phyloP scores from a whole-genome alignment of 768 basidiomycete species.

The Tephrocybe sp. region DNA sequence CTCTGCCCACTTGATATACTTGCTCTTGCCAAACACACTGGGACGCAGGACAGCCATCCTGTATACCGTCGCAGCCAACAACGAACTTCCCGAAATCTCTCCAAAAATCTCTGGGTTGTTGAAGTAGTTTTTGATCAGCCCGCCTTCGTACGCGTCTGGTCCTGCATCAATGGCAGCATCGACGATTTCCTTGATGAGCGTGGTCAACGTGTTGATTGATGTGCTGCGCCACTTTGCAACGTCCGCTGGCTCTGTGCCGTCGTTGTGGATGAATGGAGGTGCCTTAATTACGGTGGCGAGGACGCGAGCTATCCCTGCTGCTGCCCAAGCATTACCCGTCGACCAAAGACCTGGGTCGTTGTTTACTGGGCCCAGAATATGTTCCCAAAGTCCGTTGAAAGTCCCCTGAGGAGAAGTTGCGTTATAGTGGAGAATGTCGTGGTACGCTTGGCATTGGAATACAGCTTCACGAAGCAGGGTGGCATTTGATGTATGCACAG shows the following conservation, averaged over 20 bases:
- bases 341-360: conserved; percentile 43
- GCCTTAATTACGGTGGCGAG: conserved; percentile 46
- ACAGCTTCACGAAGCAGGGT: conserved; percentile 41
- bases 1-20: conserved; percentile 38
- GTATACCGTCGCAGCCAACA: conserved; percentile 22
- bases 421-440: conserved; percentile 34
- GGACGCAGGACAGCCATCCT: conserved; percentile 35
- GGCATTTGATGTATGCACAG: conserved; percentile 30
- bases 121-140: conserved; percentile 19
- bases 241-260: not conserved
- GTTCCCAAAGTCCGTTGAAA: conserved; percentile 20
- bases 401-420: conserved; percentile 14
- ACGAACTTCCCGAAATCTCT: conserved; percentile 21
- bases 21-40: conserved; percentile 19
- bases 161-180: conserved; percentile 19
- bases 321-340: conserved; percentile 71
- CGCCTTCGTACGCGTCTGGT: conserved; percentile 8
- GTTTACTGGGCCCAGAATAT: conserved; percentile 38
- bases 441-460: conserved; percentile 48
- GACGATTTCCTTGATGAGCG: conserved; percentile 25
- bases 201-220: conserved; percentile 14
- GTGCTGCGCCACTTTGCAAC: conserved; percentile 11
- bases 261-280: not conserved
- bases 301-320: conserved; percentile 65
- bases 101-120: conserved; percentile 19